A percentile compares a stretch with the other conserved stretches of the same genome.
These are phyloP conservation scores for Volvox reticuliferus DNA, from an alignment of 139 green algal species.

Conservation along the genomic window DNA sequence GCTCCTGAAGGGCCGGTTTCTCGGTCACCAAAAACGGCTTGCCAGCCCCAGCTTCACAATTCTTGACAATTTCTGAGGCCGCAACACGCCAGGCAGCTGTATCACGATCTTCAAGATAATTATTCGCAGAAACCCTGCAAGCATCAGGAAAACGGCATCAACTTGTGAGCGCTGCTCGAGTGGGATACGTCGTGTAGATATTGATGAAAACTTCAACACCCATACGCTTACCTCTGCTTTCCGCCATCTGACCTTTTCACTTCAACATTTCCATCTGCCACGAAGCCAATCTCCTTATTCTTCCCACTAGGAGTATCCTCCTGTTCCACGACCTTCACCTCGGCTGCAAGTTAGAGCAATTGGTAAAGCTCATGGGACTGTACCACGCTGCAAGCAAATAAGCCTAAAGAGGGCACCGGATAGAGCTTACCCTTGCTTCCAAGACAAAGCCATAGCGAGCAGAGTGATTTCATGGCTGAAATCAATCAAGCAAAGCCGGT, in stretches of 20 bases:
- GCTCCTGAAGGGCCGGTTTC: neutral
- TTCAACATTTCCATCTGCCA: neutral
- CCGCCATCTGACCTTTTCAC: neutral
- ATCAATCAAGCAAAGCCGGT: neutral
- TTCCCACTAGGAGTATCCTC: neutral
- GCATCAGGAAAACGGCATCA: neutral
- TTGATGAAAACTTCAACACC: neutral
- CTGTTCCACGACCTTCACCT: neutral
- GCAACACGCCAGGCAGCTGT: neutral
- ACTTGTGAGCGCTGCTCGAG: neutral
- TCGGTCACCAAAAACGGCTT: neutral
- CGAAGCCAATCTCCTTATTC: neutral
- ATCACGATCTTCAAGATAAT: neutral
- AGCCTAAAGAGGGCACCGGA: neutral
- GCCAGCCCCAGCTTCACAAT: neutral
- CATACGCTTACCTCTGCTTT: neutral
- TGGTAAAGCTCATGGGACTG: neutral
- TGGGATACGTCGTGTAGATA: neutral
- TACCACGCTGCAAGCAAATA: neutral
- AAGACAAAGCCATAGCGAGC: conserved; percentile 26
- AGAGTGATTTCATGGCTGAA: neutral
- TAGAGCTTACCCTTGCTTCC: neutral
- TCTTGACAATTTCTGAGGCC: neutral
- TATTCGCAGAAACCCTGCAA: neutral
- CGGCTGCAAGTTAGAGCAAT: neutral